Evolutionary conservation across 2,329 filamentous ascomycete species (phyloP).

Genomic region (Tolypocladium ovalisporum): DNA sequence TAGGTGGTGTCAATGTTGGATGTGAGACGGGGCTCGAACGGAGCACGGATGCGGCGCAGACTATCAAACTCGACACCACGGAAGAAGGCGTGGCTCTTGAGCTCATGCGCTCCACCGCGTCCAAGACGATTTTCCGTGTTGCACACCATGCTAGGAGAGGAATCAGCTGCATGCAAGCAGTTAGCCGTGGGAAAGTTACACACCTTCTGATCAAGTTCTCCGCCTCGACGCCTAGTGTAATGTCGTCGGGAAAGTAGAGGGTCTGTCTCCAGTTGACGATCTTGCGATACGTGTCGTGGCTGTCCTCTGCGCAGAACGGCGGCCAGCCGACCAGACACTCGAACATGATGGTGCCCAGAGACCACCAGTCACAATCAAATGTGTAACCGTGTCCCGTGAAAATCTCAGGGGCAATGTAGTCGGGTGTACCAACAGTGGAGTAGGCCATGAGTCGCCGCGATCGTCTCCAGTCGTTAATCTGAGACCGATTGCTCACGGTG

Average conservation of each 20-base stretch:
- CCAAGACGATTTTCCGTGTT: slow-evolving; percentile 89
- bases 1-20: slow-evolving; percentile 95
- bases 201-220: slow-evolving; percentile 89
- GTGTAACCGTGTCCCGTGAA: slow-evolving; percentile 95
- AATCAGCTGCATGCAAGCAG: neutral
- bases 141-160: slow-evolving; percentile 66
- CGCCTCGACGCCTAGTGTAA: slow-evolving; percentile 76
- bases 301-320: slow-evolving; percentile 95
- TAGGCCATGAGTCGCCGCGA: slow-evolving; percentile 94
- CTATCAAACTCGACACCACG: slow-evolving; percentile 91
- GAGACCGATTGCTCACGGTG: slow-evolving; percentile 92
- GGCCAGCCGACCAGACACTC: slow-evolving; percentile 98
- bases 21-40: slow-evolving; percentile 87
- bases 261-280: slow-evolving; percentile 98
- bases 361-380: slow-evolving; percentile 99
- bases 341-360: slow-evolving; percentile 97
- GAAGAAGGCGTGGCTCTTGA: slow-evolving; percentile 94
- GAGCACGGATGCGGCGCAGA: slow-evolving; percentile 82
- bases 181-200: slow-evolving; percentile 15
- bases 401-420: slow-evolving; percentile 98
- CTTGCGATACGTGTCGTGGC: slow-evolving; percentile 96
- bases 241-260: slow-evolving; percentile 92
- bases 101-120: slow-evolving; percentile 74
- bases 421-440: slow-evolving; percentile 93
- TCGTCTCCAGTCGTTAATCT: slow-evolving; percentile 98